These are phyloP conservation scores for Sarocladiaceae sp. DNA, from an alignment of 2,329 filamentous ascomycete species.

Conservation along the genomic window DNA sequence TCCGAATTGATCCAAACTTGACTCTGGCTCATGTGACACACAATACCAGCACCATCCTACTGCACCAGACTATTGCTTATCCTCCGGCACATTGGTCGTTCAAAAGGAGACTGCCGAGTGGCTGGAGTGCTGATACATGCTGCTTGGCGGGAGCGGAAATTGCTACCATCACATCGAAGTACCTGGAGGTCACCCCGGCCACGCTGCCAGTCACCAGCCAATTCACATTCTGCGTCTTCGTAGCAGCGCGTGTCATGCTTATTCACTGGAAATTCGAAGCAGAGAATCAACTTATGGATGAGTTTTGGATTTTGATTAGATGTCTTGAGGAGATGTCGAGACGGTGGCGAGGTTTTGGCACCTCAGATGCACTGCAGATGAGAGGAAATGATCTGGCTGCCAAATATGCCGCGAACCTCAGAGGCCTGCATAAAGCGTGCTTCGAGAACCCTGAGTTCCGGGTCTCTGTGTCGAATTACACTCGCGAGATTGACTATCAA, in stretches of 20 bases:
- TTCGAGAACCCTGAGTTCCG: neutral
- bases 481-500: neutral
- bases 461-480: neutral
- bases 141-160: slow-evolving; percentile 37
- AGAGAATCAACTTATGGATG: slow-evolving; percentile 3
- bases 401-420: neutral
- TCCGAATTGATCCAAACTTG: slow-evolving; percentile 40
- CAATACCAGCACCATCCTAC: slow-evolving; percentile 41
- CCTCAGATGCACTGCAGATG: neutral
- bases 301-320: neutral
- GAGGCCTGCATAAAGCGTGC: neutral
- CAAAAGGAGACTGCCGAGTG: slow-evolving; percentile 31
- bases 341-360: neutral
- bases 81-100: slow-evolving; percentile 29
- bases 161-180: slow-evolving; percentile 36
- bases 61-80: slow-evolving; percentile 42
- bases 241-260: slow-evolving; percentile 34
- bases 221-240: slow-evolving; percentile 38
- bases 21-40: slow-evolving; percentile 43
- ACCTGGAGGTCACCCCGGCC: slow-evolving; percentile 27
- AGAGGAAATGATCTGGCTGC: slow-evolving; percentile 4
- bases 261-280: slow-evolving; percentile 21
- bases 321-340: neutral
- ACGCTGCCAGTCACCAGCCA: slow-evolving; percentile 26
- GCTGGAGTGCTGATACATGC: slow-evolving; percentile 39